Conservation (phyloP, 1,284 basidiomycete genomes). For the Mrakiaceae sp. region DNA sequence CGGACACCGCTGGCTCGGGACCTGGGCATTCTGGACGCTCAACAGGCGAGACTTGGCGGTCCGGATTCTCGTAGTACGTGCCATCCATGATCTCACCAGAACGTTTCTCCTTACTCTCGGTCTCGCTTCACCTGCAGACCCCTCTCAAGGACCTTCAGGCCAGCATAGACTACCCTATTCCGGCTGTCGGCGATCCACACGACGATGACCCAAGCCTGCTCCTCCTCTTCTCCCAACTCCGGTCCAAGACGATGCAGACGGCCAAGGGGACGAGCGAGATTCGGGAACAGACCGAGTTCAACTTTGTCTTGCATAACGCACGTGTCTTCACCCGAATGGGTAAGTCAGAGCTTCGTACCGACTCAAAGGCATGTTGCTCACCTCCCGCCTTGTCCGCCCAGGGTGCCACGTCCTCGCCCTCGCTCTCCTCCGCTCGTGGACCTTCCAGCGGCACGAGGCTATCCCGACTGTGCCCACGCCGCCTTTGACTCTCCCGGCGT, state of each 20-base stretch:
- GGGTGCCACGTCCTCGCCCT: conserved; percentile 87
- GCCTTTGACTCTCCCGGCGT: conserved; percentile 31
- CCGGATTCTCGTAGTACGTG: conserved; percentile 60
- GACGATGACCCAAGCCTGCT: conserved; percentile 87
- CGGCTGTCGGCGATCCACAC: conserved; percentile 66
- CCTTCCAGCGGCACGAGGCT: conserved; percentile 56
- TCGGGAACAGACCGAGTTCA: conserved; percentile 73
- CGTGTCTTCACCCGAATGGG: conserved; percentile 88
- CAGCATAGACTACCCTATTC: conserved; percentile 41
- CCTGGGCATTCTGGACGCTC: conserved; percentile 91
- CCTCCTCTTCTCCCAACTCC: conserved; percentile 77
- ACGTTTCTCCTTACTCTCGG: neutral
- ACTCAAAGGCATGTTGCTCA: conserved; percentile 1
- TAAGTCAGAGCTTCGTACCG: conserved; percentile 32
- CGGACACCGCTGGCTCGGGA: conserved; percentile 90
- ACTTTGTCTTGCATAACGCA: conserved; percentile 84
- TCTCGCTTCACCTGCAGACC: conserved; percentile 43
- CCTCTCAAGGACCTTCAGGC: conserved; percentile 59
- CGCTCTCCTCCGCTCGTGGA: conserved; percentile 76
- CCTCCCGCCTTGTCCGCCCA: conserved; percentile 29
- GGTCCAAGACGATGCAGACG: conserved; percentile 77
- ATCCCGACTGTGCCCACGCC: conserved; percentile 26
- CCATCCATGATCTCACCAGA: neutral
- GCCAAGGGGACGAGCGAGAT: conserved; percentile 84
- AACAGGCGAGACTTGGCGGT: conserved; percentile 75